Evolutionary conservation across 1,284 basidiomycete genomes (phyloP).

Genomic region (Ceratobasidium sp.): DNA sequence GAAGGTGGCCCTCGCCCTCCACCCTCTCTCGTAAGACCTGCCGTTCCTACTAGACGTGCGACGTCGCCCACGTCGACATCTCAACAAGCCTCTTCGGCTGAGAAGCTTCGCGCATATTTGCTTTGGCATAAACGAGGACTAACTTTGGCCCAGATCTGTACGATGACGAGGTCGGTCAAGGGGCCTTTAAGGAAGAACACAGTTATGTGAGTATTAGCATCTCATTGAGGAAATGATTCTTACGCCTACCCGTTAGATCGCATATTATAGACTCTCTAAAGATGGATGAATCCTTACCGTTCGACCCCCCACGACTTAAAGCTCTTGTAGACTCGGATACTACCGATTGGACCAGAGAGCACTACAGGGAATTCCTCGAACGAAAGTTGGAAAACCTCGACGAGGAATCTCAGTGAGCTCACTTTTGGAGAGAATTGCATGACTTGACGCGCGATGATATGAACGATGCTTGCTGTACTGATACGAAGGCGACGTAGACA

Average conservation of each 20-base stretch:
- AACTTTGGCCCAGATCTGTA: slow-evolving; percentile 28
- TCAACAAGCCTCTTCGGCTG: neutral
- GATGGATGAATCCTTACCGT: slow-evolving; percentile 3
- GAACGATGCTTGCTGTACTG: no score
- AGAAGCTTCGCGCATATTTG: slow-evolving; percentile 29
- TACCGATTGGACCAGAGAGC: slow-evolving; percentile 2
- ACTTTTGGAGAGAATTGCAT: no score
- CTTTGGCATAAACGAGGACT: slow-evolving; percentile 36
- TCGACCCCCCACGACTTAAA: slow-evolving; percentile 1
- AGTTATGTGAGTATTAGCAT: slow-evolving; percentile 18
- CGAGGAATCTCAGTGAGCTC: neutral
- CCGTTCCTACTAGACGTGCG: neutral
- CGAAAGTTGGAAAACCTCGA: slow-evolving; percentile 7
- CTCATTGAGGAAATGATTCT: neutral
- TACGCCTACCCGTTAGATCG: neutral
- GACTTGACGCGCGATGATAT: no score
- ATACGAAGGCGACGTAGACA: no score
- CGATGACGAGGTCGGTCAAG: slow-evolving; percentile 5
- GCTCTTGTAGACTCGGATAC: slow-evolving; percentile 7
- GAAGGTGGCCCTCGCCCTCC: no score
- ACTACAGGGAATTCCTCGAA: slow-evolving; percentile 23
- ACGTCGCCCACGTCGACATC: neutral
- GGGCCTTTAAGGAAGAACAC: slow-evolving; percentile 8
- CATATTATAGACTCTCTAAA: slow-evolving; percentile 11
- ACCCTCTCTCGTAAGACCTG: neutral